phyloP scores from a whole-genome alignment of 2,329 filamentous ascomycete species.

The Nemania sp. region DNA sequence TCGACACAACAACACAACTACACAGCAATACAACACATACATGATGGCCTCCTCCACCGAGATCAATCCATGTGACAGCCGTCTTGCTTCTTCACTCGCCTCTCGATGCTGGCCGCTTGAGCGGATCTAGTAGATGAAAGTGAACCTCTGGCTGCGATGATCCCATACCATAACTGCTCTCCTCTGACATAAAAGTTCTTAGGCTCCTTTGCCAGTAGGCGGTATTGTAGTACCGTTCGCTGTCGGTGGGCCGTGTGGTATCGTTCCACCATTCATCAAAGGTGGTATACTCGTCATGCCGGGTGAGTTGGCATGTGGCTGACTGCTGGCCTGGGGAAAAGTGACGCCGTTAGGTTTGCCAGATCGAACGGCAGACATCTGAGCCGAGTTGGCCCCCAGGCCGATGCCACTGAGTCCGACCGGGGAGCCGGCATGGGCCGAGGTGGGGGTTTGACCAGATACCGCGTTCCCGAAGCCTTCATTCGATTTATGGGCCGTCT shows the following conservation, averaged over 20 bases:
- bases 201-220: conserved; percentile 33
- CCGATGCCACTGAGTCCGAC: conserved; percentile 41
- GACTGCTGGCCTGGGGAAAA: conserved; percentile 35
- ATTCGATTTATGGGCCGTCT: conserved; percentile 36
- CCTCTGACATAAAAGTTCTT: conserved; percentile 29
- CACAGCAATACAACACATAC: too few species aligned
- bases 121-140: conserved; percentile 21
- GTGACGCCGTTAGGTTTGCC: conserved; percentile 32
- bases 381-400: conserved; percentile 35
- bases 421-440: conserved; percentile 37
- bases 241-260: conserved; percentile 20
- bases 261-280: conserved; percentile 32
- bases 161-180: conserved; percentile 11
- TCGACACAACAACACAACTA: too few species aligned
- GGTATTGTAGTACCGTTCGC: conserved; percentile 30
- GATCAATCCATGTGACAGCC: background rate
- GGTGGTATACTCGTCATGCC: conserved; percentile 24
- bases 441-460: conserved; percentile 28
- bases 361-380: conserved; percentile 33
- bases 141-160: conserved; percentile 27
- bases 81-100: background rate
- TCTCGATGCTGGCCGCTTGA: conserved; percentile 6
- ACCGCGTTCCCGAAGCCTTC: conserved; percentile 35
- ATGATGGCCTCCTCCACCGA: too few species aligned
- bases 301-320: conserved; percentile 32